phyloP scores from a whole-genome alignment of 352 stramenopile genomes.

The Phytopythium cucurbitacearum region DNA sequence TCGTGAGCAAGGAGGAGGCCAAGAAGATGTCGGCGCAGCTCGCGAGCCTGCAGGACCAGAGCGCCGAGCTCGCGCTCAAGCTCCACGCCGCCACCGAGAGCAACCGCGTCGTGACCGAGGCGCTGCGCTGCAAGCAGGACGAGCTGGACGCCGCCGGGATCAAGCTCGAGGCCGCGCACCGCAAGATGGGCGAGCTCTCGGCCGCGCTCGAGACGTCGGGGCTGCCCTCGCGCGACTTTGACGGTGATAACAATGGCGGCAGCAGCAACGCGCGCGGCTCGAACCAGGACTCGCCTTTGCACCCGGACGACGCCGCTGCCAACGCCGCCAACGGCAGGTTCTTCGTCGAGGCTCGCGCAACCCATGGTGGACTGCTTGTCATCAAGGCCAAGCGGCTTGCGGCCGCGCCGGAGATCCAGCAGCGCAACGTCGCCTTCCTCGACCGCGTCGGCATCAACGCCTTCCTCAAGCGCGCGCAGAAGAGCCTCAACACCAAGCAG shows the following conservation, averaged over 20 bases:
- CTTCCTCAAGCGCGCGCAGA: constrained; percentile 93
- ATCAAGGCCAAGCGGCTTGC: constrained; percentile 92
- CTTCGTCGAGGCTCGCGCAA: constrained; percentile 81
- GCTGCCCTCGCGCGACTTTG: constrained; percentile 11
- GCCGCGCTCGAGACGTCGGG: constrained; percentile 57
- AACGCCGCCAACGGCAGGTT: constrained; percentile 71
- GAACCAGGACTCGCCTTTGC: constrained; percentile 22
- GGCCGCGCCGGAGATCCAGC: constrained; percentile 37
- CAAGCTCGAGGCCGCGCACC: constrained; percentile 73
- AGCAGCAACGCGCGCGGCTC: constrained; percentile 18
- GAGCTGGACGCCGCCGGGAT: constrained; percentile 86
- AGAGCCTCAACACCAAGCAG: constrained; percentile 91
- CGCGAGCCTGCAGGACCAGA: constrained; percentile 83
- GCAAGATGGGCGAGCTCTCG: constrained; percentile 62
- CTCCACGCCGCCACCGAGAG: constrained; percentile 88
- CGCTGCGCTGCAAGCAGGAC: constrained; percentile 85
- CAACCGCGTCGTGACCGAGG: constrained; percentile 92
- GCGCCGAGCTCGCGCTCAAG: constrained; percentile 87
- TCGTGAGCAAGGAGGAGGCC: constrained; percentile 90
- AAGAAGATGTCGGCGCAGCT: constrained; percentile 94
- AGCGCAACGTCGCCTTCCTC: constrained; percentile 83
- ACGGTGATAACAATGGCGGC: constrained; percentile 8
- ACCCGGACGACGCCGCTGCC: constrained; percentile 55
- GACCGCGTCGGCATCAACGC: constrained; percentile 86
- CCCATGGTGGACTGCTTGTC: constrained; percentile 81